Percentiles rank a stretch among this genome's conserved stretches.
Evolutionary conservation across 108 stramenopile species (phyloP).

Genomic region (Discostella stelligeroides): DNA sequence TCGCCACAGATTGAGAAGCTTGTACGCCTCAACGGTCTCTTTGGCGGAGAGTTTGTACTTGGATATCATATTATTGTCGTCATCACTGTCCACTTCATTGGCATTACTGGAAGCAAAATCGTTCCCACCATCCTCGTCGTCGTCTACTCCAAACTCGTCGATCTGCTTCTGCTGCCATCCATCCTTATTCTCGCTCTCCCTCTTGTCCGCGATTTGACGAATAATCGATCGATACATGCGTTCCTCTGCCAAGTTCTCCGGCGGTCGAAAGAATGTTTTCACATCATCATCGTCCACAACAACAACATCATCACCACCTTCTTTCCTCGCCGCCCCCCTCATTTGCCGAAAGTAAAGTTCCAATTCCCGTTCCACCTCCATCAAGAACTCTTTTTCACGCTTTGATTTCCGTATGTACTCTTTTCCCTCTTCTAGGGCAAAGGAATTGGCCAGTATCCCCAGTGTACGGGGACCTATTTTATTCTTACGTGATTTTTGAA

Average conservation of each 20-base stretch:
- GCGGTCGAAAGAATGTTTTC: slow-evolving; percentile 27
- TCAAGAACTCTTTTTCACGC: slow-evolving; percentile 20
- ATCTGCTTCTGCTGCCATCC: not conserved
- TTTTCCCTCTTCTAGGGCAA: slow-evolving; percentile 36
- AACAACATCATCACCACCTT: slow-evolving; percentile 11
- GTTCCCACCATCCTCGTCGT: slow-evolving; percentile 10
- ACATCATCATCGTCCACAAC: slow-evolving; percentile 17
- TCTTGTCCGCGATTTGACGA: slow-evolving; percentile 21
- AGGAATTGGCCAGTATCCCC: slow-evolving; percentile 37
- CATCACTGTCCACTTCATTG: slow-evolving; percentile 7
- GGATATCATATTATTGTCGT: not conserved
- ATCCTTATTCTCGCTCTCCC: not conserved
- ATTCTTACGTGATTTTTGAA: slow-evolving; percentile 10
- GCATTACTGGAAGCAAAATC: not conserved
- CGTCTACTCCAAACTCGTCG: not conserved
- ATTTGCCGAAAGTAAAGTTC: not conserved
- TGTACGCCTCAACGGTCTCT: slow-evolving; percentile 39
- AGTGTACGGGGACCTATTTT: slow-evolving; percentile 19
- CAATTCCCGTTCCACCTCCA: slow-evolving; percentile 14
- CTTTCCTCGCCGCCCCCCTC: slow-evolving; percentile 16
- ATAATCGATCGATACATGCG: slow-evolving; percentile 26
- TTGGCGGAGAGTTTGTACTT: slow-evolving; percentile 31
- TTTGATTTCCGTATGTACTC: slow-evolving; percentile 6
- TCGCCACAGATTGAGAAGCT: slow-evolving; percentile 38
- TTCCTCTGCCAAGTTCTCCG: slow-evolving; percentile 20